Conservation (phyloP, 805 yeast species). For the Candida coquimbonensis region DNA sequence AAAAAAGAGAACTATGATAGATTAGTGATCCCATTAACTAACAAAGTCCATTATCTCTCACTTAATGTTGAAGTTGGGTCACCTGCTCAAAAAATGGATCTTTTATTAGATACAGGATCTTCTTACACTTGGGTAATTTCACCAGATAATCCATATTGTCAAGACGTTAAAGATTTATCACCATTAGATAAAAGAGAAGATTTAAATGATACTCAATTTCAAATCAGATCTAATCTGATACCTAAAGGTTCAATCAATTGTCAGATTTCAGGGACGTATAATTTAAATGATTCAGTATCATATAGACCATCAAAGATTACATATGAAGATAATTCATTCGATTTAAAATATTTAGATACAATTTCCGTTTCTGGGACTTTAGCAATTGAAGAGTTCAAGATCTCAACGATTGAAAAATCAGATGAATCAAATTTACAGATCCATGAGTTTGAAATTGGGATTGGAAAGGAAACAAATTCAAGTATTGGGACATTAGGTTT, state of each 20-base stretch:
- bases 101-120: constrained; percentile 30
- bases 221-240: not conserved
- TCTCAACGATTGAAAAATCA: not conserved
- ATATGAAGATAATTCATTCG: not conserved
- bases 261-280: constrained; percentile 6
- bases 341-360: constrained; percentile 2
- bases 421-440: not conserved
- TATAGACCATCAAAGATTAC: not conserved
- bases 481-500: constrained; percentile 39
- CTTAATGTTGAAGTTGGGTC: constrained; percentile 10
- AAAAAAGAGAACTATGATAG: not conserved
- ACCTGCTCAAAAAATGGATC: constrained; percentile 21
- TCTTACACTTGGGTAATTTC: constrained; percentile 28
- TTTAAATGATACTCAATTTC: not conserved
- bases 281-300: not conserved
- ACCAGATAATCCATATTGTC: constrained; percentile 12
- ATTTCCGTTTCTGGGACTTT: constrained; percentile 3
- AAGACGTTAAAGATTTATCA: not conserved
- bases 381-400: constrained; percentile 4
- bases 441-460: constrained; percentile 20
- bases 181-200: not conserved
- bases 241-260: constrained; percentile 5
- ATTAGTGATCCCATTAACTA: constrained; percentile 7
- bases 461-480: constrained; percentile 26
- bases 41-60: constrained; percentile 7